These are phyloP conservation scores for Claviceps pazoutovae DNA, from an alignment of 2,329 filamentous ascomycete genomes.

Conservation along the genomic window DNA sequence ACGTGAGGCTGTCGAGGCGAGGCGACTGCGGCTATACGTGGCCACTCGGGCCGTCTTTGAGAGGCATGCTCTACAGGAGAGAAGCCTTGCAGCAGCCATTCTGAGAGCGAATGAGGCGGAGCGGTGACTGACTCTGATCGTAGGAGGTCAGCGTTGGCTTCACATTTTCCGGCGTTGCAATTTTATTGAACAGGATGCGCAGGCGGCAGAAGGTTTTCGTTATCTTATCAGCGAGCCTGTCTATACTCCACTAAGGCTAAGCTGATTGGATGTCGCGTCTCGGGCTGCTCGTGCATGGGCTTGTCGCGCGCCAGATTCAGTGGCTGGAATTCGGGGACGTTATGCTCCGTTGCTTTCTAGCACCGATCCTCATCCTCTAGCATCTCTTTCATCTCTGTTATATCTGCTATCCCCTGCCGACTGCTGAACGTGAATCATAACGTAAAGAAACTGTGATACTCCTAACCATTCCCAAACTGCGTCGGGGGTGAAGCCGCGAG, in stretches of 20 bases:
- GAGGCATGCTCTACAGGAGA: conserved; percentile 15
- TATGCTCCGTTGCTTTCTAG: too few species aligned
- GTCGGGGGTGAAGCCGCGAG: not conserved
- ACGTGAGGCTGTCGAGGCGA: not conserved
- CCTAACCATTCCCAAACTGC: not conserved
- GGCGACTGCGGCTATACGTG: not conserved
- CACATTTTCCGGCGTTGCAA: too few species aligned
- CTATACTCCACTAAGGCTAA: not conserved
- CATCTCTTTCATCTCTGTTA: too few species aligned
- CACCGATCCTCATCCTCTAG: too few species aligned
- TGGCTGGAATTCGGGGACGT: too few species aligned
- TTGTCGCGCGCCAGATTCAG: not conserved
- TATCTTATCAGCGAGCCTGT: conserved; percentile 26
- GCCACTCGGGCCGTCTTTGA: conserved; percentile 13
- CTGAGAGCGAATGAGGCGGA: not conserved
- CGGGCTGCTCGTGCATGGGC: not conserved
- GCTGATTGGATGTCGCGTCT: conserved; percentile 4
- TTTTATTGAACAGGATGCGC: too few species aligned
- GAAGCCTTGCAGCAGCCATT: conserved; percentile 16
- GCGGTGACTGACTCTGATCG: not conserved
- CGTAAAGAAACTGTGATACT: too few species aligned
- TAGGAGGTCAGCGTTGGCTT: not conserved
- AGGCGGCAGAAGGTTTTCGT: not conserved
- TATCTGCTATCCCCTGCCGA: too few species aligned
- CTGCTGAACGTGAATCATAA: too few species aligned